Conservation (phyloP, 2,329 filamentous ascomycete genomes). For the Emmonsiellopsis sp. region DNA sequence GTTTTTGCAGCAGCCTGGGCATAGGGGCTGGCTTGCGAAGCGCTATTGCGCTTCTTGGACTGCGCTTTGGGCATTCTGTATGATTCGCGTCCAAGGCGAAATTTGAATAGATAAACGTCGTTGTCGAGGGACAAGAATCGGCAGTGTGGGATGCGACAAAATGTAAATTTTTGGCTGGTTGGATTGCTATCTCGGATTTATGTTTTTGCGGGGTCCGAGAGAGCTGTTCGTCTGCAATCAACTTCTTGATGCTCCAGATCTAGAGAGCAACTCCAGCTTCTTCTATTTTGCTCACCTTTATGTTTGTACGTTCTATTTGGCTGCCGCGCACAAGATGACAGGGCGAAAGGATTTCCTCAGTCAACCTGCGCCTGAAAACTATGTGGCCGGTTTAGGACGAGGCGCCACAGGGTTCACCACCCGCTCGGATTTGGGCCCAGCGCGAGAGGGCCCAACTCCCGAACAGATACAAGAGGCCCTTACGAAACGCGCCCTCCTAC, state of each 20-base stretch:
- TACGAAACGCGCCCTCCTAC: conserved; percentile 79
- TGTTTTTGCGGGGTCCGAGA: not conserved
- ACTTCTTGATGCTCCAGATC: too few relatives aligned
- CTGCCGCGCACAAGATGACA: conserved; percentile 39
- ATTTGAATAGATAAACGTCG: too few relatives aligned
- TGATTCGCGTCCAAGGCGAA: too few relatives aligned
- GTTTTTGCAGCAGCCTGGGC: conserved; percentile 39
- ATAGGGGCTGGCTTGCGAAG: conserved; percentile 30
- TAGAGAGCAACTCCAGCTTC: not conserved
- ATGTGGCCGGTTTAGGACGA: conserved; percentile 92
- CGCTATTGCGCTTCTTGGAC: conserved; percentile 45
- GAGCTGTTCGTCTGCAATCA: not conserved
- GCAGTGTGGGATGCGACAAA: not conserved
- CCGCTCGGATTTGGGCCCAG: conserved; percentile 89
- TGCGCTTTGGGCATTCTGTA: conserved; percentile 46
- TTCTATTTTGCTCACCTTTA: not conserved
- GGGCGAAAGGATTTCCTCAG: conserved; percentile 76
- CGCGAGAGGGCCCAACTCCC: conserved; percentile 87
- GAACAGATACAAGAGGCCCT: conserved; percentile 98
- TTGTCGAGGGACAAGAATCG: too few relatives aligned
- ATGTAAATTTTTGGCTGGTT: not conserved
- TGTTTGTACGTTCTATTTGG: not conserved
- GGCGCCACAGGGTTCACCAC: conserved; percentile 98
- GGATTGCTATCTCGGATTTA: not conserved
- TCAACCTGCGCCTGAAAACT: conserved; percentile 77